These are phyloP conservation scores for Gastrolobium villosum DNA, from an alignment of 306 rosid species.

Conservation along the genomic window DNA sequence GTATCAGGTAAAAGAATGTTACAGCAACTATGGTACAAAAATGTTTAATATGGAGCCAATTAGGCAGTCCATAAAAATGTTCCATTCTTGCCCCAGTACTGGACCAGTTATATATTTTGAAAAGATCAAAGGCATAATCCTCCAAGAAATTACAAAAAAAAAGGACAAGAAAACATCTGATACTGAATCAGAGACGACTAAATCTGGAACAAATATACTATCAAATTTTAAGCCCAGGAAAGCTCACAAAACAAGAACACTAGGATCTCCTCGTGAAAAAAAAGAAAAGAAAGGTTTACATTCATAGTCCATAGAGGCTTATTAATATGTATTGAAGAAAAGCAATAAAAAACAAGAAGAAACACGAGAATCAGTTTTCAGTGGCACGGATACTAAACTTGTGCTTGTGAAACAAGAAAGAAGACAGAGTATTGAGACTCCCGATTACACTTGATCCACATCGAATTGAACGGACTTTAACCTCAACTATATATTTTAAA, in stretches of 20 bases:
- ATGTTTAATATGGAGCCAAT: not conserved
- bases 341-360: not conserved
- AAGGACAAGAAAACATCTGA: not conserved
- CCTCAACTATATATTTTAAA: not conserved
- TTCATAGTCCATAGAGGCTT: not conserved
- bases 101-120: not conserved
- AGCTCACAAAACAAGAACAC: not conserved
- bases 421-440: not conserved
- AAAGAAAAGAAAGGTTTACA: not conserved
- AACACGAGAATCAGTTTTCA: not conserved
- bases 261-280: not conserved
- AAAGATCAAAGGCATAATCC: not conserved
- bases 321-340: not conserved
- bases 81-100: not conserved
- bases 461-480: not conserved
- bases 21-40: not conserved
- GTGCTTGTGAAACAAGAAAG: not conserved
- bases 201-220: not conserved
- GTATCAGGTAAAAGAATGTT: not conserved
- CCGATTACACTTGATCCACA: constrained; percentile 13
- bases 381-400: not conserved
- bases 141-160: not conserved
- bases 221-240: not conserved
- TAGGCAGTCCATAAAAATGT: not conserved
- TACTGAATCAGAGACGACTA: not conserved